phyloP scores from a whole-genome alignment of 2,329 filamentous ascomycete genomes.

The Ophiostoma quercus region DNA sequence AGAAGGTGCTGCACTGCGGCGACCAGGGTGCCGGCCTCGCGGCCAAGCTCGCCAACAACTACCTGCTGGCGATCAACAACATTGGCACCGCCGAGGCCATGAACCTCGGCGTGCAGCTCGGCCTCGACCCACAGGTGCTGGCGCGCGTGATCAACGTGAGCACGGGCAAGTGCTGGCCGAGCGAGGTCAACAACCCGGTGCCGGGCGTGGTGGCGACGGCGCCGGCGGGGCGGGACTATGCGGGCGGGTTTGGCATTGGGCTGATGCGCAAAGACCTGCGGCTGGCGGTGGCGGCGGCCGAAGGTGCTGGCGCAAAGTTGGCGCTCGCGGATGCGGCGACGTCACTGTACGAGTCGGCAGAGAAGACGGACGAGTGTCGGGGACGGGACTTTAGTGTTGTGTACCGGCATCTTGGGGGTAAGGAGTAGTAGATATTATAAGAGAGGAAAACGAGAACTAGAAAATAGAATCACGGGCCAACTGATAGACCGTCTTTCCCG shows the following conservation, averaged over 20 bases:
- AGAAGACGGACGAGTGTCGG: slow-evolving; percentile 55
- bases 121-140: slow-evolving; percentile 59
- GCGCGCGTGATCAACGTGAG: slow-evolving; percentile 87
- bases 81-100: slow-evolving; percentile 64
- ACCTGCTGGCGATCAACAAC: slow-evolving; percentile 90
- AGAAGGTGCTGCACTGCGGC: slow-evolving; percentile 79
- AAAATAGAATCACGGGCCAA: neutral
- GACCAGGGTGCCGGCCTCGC: slow-evolving; percentile 78
- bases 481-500: neutral
- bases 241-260: slow-evolving; percentile 69
- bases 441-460: neutral
- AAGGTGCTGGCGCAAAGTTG: slow-evolving; percentile 60
- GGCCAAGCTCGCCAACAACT: slow-evolving; percentile 96
- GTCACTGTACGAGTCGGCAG: slow-evolving; percentile 63
- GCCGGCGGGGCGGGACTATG: slow-evolving; percentile 70
- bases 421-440: neutral
- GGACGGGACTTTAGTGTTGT: slow-evolving; percentile 78
- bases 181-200: slow-evolving; percentile 92
- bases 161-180: slow-evolving; percentile 94
- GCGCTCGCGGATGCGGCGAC: slow-evolving; percentile 59
- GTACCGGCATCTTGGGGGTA: slow-evolving; percentile 57
- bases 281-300: slow-evolving; percentile 66
- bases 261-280: slow-evolving; percentile 77
- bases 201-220: slow-evolving; percentile 68
- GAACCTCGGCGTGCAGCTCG: slow-evolving; percentile 58